These are phyloP conservation scores for Starmerella floricola DNA, from an alignment of 805 yeast species.

Conservation along the genomic window DNA sequence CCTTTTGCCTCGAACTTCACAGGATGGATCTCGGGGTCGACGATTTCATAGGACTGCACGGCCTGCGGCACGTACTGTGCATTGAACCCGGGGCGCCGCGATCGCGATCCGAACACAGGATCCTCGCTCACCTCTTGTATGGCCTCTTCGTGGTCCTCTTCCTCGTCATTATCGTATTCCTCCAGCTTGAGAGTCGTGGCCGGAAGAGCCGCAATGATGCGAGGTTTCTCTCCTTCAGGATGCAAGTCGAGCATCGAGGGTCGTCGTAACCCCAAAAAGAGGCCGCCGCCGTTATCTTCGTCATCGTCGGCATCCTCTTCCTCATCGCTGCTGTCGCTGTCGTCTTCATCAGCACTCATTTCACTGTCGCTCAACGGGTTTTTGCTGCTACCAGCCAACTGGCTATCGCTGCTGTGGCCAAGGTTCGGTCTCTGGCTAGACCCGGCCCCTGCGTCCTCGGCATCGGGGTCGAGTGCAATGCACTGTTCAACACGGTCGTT, in stretches of 20 bases:
- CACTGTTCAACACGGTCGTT: constrained; percentile 93
- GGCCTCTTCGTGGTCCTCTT: constrained; percentile 35
- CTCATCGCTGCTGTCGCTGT: constrained; percentile 23
- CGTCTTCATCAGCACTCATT: constrained; percentile 29
- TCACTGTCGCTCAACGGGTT: neutral
- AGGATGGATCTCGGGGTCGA: constrained; percentile 23
- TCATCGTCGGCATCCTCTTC: constrained; percentile 35
- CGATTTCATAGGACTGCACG: constrained; percentile 21
- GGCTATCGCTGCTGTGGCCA: too few relatives aligned
- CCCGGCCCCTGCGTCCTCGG: constrained; percentile 11
- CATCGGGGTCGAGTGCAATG: constrained; percentile 46
- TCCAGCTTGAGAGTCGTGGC: constrained; percentile 76
- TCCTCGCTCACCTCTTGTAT: too few relatives aligned
- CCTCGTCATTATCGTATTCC: constrained; percentile 50
- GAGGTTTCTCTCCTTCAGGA: constrained; percentile 23
- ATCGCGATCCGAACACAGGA: neutral
- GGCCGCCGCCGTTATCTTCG: constrained; percentile 57
- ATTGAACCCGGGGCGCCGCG: constrained; percentile 18
- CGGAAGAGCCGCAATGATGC: constrained; percentile 69
- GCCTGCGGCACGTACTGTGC: constrained; percentile 23
- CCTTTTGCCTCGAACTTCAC: constrained; percentile 18
- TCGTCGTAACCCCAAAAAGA: constrained; percentile 44
- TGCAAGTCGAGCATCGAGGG: constrained; percentile 23
- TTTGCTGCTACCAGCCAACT: neutral
- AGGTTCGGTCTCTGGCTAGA: constrained; percentile 4